These are phyloP conservation scores for Tulasnella sp. DNA, from an alignment of 768 basidiomycete genomes.

Conservation along the genomic window DNA sequence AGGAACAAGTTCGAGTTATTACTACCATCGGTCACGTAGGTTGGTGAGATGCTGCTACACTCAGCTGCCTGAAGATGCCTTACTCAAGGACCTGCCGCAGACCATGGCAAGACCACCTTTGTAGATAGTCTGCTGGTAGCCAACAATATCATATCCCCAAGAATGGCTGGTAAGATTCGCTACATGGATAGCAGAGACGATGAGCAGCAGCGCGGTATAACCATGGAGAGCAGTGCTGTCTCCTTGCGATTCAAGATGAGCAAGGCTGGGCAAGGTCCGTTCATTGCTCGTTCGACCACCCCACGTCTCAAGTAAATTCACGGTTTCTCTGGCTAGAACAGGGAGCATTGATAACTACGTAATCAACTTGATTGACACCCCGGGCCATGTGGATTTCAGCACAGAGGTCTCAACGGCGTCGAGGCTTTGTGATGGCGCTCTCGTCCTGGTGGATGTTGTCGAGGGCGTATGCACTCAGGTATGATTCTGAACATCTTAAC, in stretches of 20 bases:
- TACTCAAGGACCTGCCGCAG: conserved; percentile 34
- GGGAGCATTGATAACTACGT: conserved; percentile 67
- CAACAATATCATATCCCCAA: conserved; percentile 92
- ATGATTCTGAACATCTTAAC: conserved; percentile 32
- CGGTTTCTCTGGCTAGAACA: not conserved
- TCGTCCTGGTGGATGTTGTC: conserved; percentile 92
- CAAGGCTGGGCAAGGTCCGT: conserved; percentile 52
- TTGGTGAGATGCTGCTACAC: conserved; percentile 8
- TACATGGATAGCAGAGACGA: conserved; percentile 95
- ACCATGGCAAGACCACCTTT: conserved; percentile 94
- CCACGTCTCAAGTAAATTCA: not conserved
- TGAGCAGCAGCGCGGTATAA: conserved; percentile 95
- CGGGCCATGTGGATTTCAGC: conserved; percentile 98
- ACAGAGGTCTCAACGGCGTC: conserved; percentile 95
- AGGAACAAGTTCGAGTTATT: conserved; percentile 38
- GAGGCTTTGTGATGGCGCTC: conserved; percentile 87
- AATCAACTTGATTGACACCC: conserved; percentile 96
- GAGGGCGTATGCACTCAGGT: conserved; percentile 99
- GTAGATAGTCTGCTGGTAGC: conserved; percentile 95
- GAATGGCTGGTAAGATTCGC: conserved; percentile 94
- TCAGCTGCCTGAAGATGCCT: too few species aligned
- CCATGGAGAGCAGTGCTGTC: conserved; percentile 97
- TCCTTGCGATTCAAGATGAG: conserved; percentile 79
- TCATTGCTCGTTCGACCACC: conserved; percentile 7
- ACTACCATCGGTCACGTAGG: conserved; percentile 80